Base-by-base conservation (phyloP, 345 rosid species). In the Acer saccharum region DNA sequence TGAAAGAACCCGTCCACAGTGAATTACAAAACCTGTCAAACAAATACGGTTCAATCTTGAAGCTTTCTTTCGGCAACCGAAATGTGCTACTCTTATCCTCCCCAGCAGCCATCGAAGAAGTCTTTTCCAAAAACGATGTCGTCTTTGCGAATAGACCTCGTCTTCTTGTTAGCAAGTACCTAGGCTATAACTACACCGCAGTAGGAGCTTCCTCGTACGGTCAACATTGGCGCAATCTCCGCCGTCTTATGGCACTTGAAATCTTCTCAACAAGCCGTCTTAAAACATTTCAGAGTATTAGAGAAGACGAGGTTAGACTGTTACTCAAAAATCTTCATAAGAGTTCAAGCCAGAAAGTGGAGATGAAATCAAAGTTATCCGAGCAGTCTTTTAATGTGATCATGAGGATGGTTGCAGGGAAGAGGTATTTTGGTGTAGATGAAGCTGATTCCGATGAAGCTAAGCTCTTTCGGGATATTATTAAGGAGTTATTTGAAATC, bases 211-310 rank as follows among this genome's bases (percentile, higher is more conserved):
- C 77, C 25, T 41, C 75, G 6, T 82, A 79, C 13, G 82, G 85
- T 9, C 60, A 62, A 3, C 72, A 68, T 12, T 83, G 80, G 83
- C 83, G 82, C 77, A 75, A 72, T 61, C 85, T 79, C 18, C 72
- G 80, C 25, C 82, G 80, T 35, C 35, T 82, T 23, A 25, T 66
- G 6, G 7, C 82, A 8, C n/a, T 71, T 6, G 79, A 78, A 14
- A 52, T 78, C 55, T 76, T 82, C 72, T 79, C 82, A 10, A 46
- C 81, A 0, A 57, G 1, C 18, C 80, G 81, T 7, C 74, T 77
- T 2, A 64, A 72, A 32, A 10, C 21, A 39, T 65, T 65, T 21
- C 20, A 55, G n/a, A 23, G 66, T 10, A 17, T 78, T 5, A 18
- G 76, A 6, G 11, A 32, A 0, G 68, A 72, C 1, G 81, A 78